Conservation (phyloP, 768 basidiomycete genomes). For the Rhodotorula diobovata region DNA sequence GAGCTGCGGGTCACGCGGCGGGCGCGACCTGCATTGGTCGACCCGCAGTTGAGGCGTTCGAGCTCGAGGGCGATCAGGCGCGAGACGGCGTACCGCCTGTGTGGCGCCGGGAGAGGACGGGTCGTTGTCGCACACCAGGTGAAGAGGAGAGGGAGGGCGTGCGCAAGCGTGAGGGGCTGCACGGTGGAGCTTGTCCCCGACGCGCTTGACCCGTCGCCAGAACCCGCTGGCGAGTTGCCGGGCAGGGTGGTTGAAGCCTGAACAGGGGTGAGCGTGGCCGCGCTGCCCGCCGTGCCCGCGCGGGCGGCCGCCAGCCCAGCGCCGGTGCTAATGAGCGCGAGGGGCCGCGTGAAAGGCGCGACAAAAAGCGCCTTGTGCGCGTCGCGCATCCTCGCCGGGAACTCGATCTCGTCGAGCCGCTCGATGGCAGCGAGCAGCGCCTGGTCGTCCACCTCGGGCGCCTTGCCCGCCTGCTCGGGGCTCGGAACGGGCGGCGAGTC, state of each 20-base stretch:
- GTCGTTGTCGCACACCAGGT: constrained; percentile 25
- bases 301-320: too few species aligned
- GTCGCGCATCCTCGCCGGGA: constrained; percentile 4
- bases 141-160: constrained; percentile 27
- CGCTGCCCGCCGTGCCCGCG: too few species aligned
- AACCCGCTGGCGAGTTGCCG: too few species aligned
- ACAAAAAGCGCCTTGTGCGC: constrained; percentile 7
- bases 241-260: too few species aligned
- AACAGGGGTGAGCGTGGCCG: too few species aligned
- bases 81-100: constrained; percentile 27
- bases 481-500: too few species aligned
- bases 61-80: constrained; percentile 15
- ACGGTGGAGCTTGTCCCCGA: background rate
- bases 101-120: background rate
- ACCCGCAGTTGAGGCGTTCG: background rate
- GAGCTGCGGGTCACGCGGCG: background rate
- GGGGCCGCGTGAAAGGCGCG: background rate
- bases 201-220: too few species aligned
- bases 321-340: too few species aligned
- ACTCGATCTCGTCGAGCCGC: constrained; percentile 23
- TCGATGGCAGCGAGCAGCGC: background rate
- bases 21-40: background rate
- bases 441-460: background rate
- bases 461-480: background rate
- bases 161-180: background rate